Conservation (phyloP, 2,329 filamentous ascomycete genomes). For the Amphichorda felina region DNA sequence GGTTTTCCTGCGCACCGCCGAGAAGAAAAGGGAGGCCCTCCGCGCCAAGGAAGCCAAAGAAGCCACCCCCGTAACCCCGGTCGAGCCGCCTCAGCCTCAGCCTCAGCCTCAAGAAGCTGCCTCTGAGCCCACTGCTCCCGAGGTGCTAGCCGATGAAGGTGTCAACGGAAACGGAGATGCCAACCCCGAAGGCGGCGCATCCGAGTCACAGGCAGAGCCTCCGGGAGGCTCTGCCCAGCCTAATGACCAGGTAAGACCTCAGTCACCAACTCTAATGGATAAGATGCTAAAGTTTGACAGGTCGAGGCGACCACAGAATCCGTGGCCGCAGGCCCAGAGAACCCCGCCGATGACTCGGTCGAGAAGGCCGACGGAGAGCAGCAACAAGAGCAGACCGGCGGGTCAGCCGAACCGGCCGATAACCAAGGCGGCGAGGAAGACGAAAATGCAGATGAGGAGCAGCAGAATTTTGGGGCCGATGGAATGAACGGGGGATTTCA, state of each 20-base stretch:
- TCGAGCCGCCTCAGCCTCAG: constrained; percentile 19
- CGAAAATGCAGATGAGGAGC: constrained; percentile 8
- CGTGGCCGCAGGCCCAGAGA: constrained; percentile 1
- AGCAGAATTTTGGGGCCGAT: neutral
- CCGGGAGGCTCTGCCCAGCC: constrained; percentile 2
- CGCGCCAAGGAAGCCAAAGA: constrained; percentile 37
- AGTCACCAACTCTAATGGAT: neutral
- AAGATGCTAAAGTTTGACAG: neutral
- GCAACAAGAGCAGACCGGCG: constrained; percentile 8
- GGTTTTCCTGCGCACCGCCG: constrained; percentile 79
- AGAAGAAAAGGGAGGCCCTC: constrained; percentile 72
- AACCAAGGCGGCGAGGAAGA: constrained; percentile 6
- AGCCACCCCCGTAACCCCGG: constrained; percentile 25
- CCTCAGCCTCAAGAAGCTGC: neutral
- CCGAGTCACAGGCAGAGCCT: neutral
- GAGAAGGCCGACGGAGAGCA: constrained; percentile 4
- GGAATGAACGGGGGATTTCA: constrained; percentile 33
- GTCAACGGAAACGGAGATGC: constrained; percentile 4
- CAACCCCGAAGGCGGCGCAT: neutral
- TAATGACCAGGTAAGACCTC: constrained; percentile 4
- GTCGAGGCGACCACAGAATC: neutral
- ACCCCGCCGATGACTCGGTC: constrained; percentile 3
- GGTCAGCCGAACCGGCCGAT: constrained; percentile 11
- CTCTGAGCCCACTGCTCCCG: neutral
- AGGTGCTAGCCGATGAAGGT: constrained; percentile 3